Evolutionary conservation across 2,329 filamentous ascomycete species (phyloP).

Genomic region (Hypoxylon sp.): DNA sequence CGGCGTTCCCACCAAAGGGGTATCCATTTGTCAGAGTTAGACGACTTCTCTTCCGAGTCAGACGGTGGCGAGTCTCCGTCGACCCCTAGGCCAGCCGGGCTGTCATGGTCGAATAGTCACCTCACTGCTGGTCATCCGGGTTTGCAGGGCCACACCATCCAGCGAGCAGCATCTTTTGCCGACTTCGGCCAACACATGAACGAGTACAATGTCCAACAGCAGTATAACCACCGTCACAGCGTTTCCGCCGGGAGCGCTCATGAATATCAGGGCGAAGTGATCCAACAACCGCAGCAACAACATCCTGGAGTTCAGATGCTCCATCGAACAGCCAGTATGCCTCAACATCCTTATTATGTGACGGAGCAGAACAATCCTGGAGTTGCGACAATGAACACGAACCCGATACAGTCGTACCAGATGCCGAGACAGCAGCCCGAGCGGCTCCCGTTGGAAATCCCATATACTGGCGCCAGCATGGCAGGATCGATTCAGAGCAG

Average conservation of each 20-base stretch:
- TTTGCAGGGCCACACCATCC: constrained; percentile 59
- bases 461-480: constrained; percentile 65
- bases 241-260: constrained; percentile 61
- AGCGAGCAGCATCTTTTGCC: constrained; percentile 68
- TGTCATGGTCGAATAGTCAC: constrained; percentile 66
- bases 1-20: constrained; percentile 73
- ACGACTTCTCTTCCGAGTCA: constrained; percentile 70
- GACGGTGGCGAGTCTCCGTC: constrained; percentile 71
- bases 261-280: constrained; percentile 60
- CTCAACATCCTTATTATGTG: constrained; percentile 67
- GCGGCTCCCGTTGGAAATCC: constrained; percentile 64
- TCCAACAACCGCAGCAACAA: constrained; percentile 59
- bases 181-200: constrained; percentile 68
- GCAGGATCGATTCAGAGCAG: constrained; percentile 70
- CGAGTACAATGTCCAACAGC: constrained; percentile 61
- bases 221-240: constrained; percentile 64
- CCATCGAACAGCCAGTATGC: constrained; percentile 64
- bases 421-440: constrained; percentile 66
- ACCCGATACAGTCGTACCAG: constrained; percentile 66
- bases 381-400: constrained; percentile 73
- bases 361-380: constrained; percentile 74
- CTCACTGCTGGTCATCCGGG: constrained; percentile 58
- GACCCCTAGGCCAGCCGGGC: constrained; percentile 68
- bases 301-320: constrained; percentile 64
- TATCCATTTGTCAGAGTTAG: constrained; percentile 68